These are phyloP conservation scores for Suhomyces chickasaworum DNA, from an alignment of 1,139 yeast species.

Conservation along the genomic window DNA sequence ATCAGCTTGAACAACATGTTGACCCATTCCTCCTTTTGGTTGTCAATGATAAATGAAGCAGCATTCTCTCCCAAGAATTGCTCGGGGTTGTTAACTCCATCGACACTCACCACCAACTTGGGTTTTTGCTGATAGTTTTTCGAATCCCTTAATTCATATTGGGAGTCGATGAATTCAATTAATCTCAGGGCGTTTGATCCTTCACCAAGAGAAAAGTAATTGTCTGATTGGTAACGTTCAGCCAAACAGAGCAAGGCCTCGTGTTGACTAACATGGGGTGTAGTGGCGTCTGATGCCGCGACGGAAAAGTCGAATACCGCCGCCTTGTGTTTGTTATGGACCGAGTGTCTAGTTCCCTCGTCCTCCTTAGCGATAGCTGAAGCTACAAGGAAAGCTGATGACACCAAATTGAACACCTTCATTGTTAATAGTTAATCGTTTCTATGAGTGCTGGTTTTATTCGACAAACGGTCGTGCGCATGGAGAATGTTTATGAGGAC, in stretches of 20 bases:
- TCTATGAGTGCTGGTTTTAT: conserved; percentile 2
- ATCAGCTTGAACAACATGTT: conserved; percentile 23
- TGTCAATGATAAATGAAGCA: conserved; percentile 23
- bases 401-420: conserved; percentile 13
- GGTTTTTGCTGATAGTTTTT: conserved; percentile 21
- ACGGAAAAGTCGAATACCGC: conserved; percentile 25
- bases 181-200: conserved; percentile 24
- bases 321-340: conserved; percentile 7
- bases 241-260: conserved; percentile 37
- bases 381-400: conserved; percentile 10
- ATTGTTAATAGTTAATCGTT: conserved; percentile 4
- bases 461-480: conserved; percentile 17
- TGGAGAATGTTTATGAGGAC: neutral
- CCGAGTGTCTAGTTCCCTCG: conserved; percentile 1
- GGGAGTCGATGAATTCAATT: conserved; percentile 30
- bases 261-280: conserved; percentile 18
- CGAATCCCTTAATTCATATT: conserved; percentile 15
- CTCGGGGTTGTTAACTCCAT: conserved; percentile 40
- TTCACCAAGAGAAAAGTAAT: conserved; percentile 34
- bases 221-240: conserved; percentile 44
- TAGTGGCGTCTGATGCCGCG: conserved; percentile 9
- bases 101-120: conserved; percentile 40
- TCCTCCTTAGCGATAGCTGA: conserved; percentile 6
- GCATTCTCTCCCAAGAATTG: conserved; percentile 20
- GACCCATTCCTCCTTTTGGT: conserved; percentile 18